Evolutionary conservation across 345 rosid species (phyloP).

Genomic region (Lenwebbia sp.): DNA sequence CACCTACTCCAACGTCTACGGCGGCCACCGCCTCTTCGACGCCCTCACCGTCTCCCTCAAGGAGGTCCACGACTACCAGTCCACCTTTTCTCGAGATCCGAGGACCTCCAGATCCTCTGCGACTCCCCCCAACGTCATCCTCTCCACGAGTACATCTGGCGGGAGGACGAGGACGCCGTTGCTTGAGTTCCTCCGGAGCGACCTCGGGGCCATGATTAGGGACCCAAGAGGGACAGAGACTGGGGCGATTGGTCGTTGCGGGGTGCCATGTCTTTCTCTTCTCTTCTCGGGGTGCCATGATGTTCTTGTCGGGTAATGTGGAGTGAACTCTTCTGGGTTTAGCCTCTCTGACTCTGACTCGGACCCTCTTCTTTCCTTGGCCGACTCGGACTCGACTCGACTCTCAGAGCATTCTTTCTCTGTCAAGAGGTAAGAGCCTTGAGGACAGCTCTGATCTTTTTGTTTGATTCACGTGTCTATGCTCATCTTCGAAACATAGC

Average conservation of each 20-base stretch:
- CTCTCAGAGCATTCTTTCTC: neutral
- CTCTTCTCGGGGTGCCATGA: too few species aligned
- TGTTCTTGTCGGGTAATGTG: too few species aligned
- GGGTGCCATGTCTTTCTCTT: too few species aligned
- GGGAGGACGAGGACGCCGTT: constrained; percentile 98
- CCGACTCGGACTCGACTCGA: neutral
- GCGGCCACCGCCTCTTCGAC: constrained; percentile 69
- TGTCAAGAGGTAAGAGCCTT: neutral
- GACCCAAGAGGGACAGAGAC: constrained; percentile 33
- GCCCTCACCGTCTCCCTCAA: constrained; percentile 67
- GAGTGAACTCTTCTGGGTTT: neutral
- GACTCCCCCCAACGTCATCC: constrained; percentile 63
- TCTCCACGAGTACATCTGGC: constrained; percentile 85
- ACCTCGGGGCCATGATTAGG: constrained; percentile 50
- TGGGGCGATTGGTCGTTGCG: constrained; percentile 25
- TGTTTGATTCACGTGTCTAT: neutral
- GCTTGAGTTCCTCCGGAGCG: constrained; percentile 71
- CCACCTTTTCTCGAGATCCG: constrained; percentile 87
- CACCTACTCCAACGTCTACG: constrained; percentile 81
- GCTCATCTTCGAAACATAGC: constrained; percentile 1
- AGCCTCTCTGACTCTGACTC: neutral
- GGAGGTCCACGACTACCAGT: constrained; percentile 92
- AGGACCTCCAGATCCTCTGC: constrained; percentile 62
- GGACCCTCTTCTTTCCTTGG: too few species aligned
- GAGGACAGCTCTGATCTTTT: neutral